phyloP scores from a whole-genome alignment of 495 filamentous ascomycete species.

The Penicillium canescens region DNA sequence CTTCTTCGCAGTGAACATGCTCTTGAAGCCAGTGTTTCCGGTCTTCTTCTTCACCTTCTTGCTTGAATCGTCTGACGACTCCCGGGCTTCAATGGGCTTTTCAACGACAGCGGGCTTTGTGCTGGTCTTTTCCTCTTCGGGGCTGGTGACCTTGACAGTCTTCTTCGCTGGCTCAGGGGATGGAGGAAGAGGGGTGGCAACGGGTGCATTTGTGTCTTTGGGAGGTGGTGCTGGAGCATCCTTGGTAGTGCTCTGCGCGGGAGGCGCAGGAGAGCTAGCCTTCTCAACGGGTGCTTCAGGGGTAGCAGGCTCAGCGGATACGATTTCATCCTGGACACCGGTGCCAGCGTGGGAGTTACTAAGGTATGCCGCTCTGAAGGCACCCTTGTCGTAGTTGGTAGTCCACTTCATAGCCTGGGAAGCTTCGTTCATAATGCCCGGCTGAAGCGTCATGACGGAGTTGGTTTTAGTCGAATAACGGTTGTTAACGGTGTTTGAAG shows the following conservation, averaged over 20 bases:
- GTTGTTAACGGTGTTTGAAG: neutral
- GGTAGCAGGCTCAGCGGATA: conserved; percentile 11
- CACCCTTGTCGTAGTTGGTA: conserved; percentile 69
- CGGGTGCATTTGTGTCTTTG: conserved; percentile 20
- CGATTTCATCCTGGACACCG: conserved; percentile 41
- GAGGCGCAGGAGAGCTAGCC: conserved; percentile 15
- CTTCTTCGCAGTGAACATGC: conserved; percentile 50
- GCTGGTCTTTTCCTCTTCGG: conserved; percentile 13
- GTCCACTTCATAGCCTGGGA: conserved; percentile 97
- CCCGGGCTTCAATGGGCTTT: conserved; percentile 25
- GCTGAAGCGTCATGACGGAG: conserved; percentile 88
- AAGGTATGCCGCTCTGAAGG: conserved; percentile 78
- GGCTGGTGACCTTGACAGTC: conserved; percentile 6
- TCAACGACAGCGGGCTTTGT: conserved; percentile 23
- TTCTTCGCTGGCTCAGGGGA: conserved; percentile 27
- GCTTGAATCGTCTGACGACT: conserved; percentile 27
- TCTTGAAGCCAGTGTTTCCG: conserved; percentile 46
- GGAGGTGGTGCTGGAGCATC: conserved; percentile 18
- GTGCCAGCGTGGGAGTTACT: conserved; percentile 68
- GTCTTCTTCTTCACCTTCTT: conserved; percentile 52
- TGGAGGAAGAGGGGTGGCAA: conserved; percentile 32
- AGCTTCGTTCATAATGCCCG: conserved; percentile 81
- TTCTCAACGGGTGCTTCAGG: conserved; percentile 7
- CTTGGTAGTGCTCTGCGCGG: conserved; percentile 14
- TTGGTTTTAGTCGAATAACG: conserved; percentile 72